Conservation (phyloP, 345 rosid genomes). For the Rhizophora mangle region DNA sequence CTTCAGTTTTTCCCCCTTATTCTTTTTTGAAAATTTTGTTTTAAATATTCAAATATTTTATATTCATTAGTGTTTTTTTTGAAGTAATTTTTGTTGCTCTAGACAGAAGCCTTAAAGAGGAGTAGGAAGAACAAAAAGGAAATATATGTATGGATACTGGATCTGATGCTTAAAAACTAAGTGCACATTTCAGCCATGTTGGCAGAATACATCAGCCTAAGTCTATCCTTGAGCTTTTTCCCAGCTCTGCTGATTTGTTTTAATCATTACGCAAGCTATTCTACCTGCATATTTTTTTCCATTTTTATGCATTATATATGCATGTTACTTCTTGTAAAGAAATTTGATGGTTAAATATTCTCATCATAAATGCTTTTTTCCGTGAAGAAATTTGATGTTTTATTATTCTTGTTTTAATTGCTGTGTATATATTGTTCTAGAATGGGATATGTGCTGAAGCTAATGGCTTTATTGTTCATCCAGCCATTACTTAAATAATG, state of each 20-base stretch:
- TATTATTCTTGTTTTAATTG: not conserved
- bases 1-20: too few relatives aligned
- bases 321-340: too few relatives aligned
- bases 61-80: too few relatives aligned
- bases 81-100: too few relatives aligned
- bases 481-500: not conserved
- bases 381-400: not conserved
- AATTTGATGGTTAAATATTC: too few relatives aligned
- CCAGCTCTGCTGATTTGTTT: not conserved
- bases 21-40: too few relatives aligned
- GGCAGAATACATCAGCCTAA: not conserved
- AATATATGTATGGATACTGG: too few relatives aligned
- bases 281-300: not conserved
- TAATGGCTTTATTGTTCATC: not conserved
- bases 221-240: not conserved
- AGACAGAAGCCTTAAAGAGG: too few relatives aligned
- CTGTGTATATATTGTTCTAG: not conserved
- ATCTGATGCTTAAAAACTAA: too few relatives aligned
- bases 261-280: not conserved
- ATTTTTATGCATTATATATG: not conserved
- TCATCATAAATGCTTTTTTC: too few relatives aligned
- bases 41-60: too few relatives aligned
- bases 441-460: slow-evolving; percentile 8
- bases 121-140: too few relatives aligned
- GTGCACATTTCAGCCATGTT: not conserved